Evolutionary conservation across 345 rosid species (phyloP).

Genomic region (Pelargonium nanum): DNA sequence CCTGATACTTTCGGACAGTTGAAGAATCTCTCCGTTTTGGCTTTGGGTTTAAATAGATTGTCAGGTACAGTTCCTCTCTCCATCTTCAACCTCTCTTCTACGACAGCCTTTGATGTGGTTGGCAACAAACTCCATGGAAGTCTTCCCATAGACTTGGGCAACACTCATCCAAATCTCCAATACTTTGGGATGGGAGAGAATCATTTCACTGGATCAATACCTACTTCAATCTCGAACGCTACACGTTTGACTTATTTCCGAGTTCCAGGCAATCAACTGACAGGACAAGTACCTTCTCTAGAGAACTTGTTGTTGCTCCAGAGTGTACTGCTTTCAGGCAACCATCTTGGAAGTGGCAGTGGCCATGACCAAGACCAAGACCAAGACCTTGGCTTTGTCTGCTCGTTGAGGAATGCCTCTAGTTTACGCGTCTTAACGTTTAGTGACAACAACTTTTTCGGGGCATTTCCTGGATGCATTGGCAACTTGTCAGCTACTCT

Average conservation of each 20-base stretch:
- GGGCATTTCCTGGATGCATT: no score
- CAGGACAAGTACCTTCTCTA: constrained; percentile 5
- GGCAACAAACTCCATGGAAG: constrained; percentile 13
- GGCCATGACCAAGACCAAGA: no score
- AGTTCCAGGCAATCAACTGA: constrained; percentile 3
- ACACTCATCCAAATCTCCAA: constrained; percentile 12
- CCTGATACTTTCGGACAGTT: constrained; percentile 4
- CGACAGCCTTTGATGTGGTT: not conserved
- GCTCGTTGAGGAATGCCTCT: no score
- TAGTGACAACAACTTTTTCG: no score
- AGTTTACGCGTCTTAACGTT: no score
- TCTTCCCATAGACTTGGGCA: constrained; percentile 11
- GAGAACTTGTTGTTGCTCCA: no score
- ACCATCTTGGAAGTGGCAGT: no score
- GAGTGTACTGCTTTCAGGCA: no score
- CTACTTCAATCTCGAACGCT: constrained; percentile 16
- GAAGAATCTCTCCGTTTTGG: not conserved
- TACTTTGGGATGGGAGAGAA: not conserved
- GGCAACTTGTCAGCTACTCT: no score
- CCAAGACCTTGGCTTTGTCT: no score
- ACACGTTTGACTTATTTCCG: not conserved
- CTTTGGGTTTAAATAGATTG: constrained; percentile 4
- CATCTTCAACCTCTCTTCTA: constrained; percentile 12
- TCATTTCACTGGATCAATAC: constrained; percentile 8
- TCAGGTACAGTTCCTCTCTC: constrained; percentile 12